Evolutionary conservation across 176 grass and related monocot genomes (phyloP), one percentile per base, ranked within the genome.

Genomic region (Triticum monococcum): DNA sequence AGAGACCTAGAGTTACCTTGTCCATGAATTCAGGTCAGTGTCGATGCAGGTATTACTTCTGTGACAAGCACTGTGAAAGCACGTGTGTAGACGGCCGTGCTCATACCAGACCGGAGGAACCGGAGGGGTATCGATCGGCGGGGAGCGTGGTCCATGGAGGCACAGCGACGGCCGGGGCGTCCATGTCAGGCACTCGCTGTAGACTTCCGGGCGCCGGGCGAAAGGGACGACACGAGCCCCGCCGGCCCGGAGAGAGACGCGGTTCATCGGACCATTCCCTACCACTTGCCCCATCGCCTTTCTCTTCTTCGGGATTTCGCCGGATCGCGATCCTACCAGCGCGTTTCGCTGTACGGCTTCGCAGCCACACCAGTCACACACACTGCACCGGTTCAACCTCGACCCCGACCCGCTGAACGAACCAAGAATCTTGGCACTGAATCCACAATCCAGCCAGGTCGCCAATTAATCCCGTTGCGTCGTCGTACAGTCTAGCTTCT

Each of bases 81-180:
- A 71, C n/a, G 79, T 54, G 48, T 79, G 50, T 40, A 28, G 26
- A 78, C 13, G 46, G 26, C 3, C 50, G 23, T 28, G 68, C 33
- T 7, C 12, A 24, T 6, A 54, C 4, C 5, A 5, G 70, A 79
- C 50, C 26, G 67, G 38, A 9, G 78, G 80, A 23, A 8, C 67
- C 33, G 9, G 3, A 38, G 6, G 28, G 28, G 28, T 30, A 30
- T 30, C 28, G 28, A 30, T 1, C 22, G n/a, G n/a, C n/a, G 38
- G 70, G n/a, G 41, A 28, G 72, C n/a, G 71, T 9, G 83, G 61
- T 77, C 84, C 89, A 65, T 10, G 81, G 35, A 79, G 78, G 72
- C 56, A 40, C 84, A 64, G 87, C 40, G 46, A 28, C 67, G 78
- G 13, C 48, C 48, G 48, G 48, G 25, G 50, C 25, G 88, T 70